phyloP scores from a whole-genome alignment of 1,284 basidiomycete species.

The Austroboletus niveus region DNA sequence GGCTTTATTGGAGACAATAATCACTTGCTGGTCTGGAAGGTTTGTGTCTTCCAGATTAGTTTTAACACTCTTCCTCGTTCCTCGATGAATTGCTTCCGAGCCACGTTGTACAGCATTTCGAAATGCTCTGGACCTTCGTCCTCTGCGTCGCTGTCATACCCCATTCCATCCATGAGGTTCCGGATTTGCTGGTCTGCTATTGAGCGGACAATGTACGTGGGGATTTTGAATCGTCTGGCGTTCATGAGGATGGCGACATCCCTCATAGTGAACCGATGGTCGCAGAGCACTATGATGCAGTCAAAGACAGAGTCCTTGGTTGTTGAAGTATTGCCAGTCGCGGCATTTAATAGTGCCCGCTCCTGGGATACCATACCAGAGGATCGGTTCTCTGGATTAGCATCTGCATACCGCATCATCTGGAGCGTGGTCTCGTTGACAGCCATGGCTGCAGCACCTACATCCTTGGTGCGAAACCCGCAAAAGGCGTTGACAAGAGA shows the following conservation, averaged over 20 bases:
- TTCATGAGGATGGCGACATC: conserved; percentile 32
- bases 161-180: conserved; percentile 31
- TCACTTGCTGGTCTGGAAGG: conserved; percentile 31
- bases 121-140: neutral
- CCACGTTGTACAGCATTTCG: conserved; percentile 15
- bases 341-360: conserved; percentile 34
- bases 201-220: conserved; percentile 36
- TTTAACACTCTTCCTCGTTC: conserved; percentile 29
- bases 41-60: conserved; percentile 13
- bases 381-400: conserved; percentile 12
- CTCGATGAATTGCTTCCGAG: conserved; percentile 22
- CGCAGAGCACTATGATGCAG: conserved; percentile 31
- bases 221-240: conserved; percentile 31
- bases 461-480: conserved; percentile 25
- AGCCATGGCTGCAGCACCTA: conserved; percentile 30
- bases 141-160: conserved; percentile 23
- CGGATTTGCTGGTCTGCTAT: conserved; percentile 35
- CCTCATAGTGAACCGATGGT: conserved; percentile 33
- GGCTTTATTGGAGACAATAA: conserved; percentile 27
- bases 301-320: conserved; percentile 35
- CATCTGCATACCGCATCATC: conserved; percentile 30
- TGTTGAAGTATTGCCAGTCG: conserved; percentile 34
- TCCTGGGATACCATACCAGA: conserved; percentile 39
- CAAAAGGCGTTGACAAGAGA: conserved; percentile 36
- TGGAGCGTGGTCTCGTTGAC: conserved; percentile 30